These are phyloP conservation scores for Chlorencoelia australis DNA, from an alignment of 2,329 filamentous ascomycete genomes.

Conservation along the genomic window DNA sequence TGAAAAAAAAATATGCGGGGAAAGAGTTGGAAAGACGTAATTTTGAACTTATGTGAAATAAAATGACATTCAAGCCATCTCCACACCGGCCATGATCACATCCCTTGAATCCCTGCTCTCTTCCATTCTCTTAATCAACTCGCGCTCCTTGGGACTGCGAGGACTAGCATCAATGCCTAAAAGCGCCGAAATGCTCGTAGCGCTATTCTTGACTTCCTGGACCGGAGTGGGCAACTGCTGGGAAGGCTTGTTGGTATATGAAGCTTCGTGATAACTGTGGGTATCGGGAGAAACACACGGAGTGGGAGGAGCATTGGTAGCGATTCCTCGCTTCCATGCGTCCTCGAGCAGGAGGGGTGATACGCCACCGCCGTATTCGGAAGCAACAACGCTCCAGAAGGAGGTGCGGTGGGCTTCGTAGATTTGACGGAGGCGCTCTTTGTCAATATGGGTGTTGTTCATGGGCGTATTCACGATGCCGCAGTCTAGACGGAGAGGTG, in stretches of 20 bases:
- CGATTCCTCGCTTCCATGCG: conserved; percentile 43
- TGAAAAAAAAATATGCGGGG: no score
- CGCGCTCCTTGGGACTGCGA: conserved; percentile 39
- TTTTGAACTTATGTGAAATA: neutral
- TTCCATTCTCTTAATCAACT: conserved; percentile 46
- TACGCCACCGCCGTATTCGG: conserved; percentile 57
- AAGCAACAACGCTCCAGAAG: conserved; percentile 65
- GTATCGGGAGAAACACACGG: conserved; percentile 26
- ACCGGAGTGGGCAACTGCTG: conserved; percentile 41
- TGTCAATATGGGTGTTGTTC: conserved; percentile 35
- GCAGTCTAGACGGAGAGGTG: conserved; percentile 50
- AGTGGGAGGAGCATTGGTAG: conserved; percentile 26
- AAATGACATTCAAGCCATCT: conserved; percentile 12
- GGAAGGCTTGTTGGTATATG: conserved; percentile 30
- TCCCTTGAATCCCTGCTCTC: conserved; percentile 30
- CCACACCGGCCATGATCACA: conserved; percentile 20
- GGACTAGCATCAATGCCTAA: conserved; percentile 37
- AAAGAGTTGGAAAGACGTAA: no score
- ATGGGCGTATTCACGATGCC: conserved; percentile 34
- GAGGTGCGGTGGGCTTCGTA: conserved; percentile 59
- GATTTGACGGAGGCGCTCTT: conserved; percentile 56
- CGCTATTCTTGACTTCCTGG: conserved; percentile 29
- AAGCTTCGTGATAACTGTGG: conserved; percentile 3
- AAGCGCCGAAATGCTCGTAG: conserved; percentile 51
- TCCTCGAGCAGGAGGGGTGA: conserved; percentile 57